phyloP scores from a whole-genome alignment of 331 rosid species.

The Cydonia oblonga region DNA sequence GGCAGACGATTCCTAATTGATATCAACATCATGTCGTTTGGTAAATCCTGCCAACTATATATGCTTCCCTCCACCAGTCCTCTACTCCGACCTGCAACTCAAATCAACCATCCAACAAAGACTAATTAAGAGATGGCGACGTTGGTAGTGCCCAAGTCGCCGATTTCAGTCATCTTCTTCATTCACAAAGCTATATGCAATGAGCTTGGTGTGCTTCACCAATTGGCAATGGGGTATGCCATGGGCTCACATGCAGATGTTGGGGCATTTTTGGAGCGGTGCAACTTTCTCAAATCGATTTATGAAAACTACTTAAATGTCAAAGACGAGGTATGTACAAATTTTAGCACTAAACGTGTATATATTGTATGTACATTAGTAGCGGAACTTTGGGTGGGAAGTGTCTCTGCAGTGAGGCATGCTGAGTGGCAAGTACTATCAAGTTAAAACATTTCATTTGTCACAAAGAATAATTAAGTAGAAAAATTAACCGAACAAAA shows the following conservation, averaged over 20 bases:
- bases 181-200: slow-evolving; percentile 65
- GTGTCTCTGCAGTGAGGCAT: no score
- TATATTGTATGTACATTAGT: no score
- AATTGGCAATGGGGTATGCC: slow-evolving; percentile 51
- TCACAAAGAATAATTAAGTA: no score
- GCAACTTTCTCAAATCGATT: slow-evolving; percentile 49
- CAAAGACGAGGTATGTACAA: slow-evolving; percentile 65
- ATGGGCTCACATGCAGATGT: slow-evolving; percentile 38
- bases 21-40: not conserved
- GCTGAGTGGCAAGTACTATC: no score
- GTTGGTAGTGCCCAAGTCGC: slow-evolving; percentile 52
- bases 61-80: not conserved
- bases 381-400: no score
- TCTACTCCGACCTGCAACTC: not conserved
- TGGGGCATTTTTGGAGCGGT: slow-evolving; percentile 30
- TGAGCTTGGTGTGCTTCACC: slow-evolving; percentile 68
- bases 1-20: not conserved
- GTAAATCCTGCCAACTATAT: slow-evolving; percentile 10
- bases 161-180: slow-evolving; percentile 48
- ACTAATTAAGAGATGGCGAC: slow-evolving; percentile 29
- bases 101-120: not conserved
- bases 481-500: no score
- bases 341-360: not conserved
- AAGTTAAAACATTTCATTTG: no score
- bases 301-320: slow-evolving; percentile 65